A percentile compares a stretch with the other conserved stretches of the same genome.
Evolutionary conservation across 352 stramenopile genomes (phyloP).

Genomic region (Globisporangium irregulare): DNA sequence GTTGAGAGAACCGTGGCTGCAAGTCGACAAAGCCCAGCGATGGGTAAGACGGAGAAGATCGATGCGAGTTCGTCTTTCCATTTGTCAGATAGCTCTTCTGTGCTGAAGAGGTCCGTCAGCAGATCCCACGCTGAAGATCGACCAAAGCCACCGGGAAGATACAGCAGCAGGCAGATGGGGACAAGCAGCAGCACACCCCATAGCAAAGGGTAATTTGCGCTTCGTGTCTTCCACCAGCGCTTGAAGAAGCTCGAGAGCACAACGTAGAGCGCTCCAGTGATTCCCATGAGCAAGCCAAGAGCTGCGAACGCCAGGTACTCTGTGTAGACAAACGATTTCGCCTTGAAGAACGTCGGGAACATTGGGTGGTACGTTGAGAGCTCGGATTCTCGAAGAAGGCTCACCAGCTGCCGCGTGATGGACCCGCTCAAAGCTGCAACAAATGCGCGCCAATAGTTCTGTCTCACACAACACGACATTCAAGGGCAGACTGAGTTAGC

Average conservation of each 20-base stretch:
- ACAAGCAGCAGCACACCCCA: conserved; percentile 31
- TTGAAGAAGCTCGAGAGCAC: conserved; percentile 37
- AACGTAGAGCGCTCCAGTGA: conserved; percentile 49
- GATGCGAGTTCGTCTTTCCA: conserved; percentile 36
- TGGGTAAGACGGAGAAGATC: conserved; percentile 30
- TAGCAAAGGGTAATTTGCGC: conserved; percentile 21
- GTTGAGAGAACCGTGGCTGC: conserved; percentile 44
- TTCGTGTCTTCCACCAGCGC: conserved; percentile 32
- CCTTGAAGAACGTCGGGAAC: conserved; percentile 43
- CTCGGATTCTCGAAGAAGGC: conserved; percentile 37
- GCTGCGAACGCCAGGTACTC: conserved; percentile 52
- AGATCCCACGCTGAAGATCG: conserved; percentile 29
- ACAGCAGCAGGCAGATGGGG: conserved; percentile 36
- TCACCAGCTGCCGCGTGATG: conserved; percentile 39
- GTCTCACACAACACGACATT: neutral
- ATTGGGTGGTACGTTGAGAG: conserved; percentile 43
- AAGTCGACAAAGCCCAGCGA: conserved; percentile 33
- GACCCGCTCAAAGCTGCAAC: conserved; percentile 55
- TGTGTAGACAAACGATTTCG: conserved; percentile 40
- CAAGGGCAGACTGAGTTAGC: neutral
- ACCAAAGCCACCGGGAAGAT: conserved; percentile 36
- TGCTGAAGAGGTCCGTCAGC: conserved; percentile 32
- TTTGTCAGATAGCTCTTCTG: conserved; percentile 15
- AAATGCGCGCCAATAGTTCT: conserved; percentile 74
- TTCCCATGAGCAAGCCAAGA: conserved; percentile 44